phyloP scores from a whole-genome alignment of 176 grass and related monocot genomes.

The Miscanthus lutarioriparius region DNA sequence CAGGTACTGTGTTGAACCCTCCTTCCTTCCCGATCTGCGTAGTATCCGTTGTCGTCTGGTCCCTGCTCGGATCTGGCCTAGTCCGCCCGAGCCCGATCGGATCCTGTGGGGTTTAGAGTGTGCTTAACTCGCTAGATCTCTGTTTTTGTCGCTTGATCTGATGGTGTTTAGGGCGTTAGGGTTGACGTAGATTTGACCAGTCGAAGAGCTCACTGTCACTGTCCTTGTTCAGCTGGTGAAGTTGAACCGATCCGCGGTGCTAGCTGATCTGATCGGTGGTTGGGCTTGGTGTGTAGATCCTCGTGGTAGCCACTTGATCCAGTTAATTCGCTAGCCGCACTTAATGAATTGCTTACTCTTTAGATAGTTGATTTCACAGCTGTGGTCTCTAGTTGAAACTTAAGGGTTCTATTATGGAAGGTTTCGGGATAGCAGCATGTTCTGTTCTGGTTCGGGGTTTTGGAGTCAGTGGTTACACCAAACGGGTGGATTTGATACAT shows the following conservation, averaged over 20 bases:
- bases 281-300: slow-evolving; percentile 26
- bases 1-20: slow-evolving; percentile 53
- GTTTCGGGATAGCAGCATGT: not conserved
- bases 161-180: not conserved
- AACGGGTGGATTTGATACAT: not conserved
- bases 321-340: not conserved
- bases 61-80: slow-evolving; percentile 32
- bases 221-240: not conserved
- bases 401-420: not conserved
- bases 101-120: slow-evolving; percentile 3
- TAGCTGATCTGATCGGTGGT: not conserved
- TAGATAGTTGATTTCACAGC: not conserved
- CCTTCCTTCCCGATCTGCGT: slow-evolving; percentile 13
- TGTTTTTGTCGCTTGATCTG: not conserved
- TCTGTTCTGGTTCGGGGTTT: not conserved
- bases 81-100: not conserved
- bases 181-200: not conserved
- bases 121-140: slow-evolving; percentile 23
- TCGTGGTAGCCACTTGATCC: not conserved
- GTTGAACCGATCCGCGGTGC: not conserved
- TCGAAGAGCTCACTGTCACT: slow-evolving; percentile 42
- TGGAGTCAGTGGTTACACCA: not conserved
- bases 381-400: not conserved
- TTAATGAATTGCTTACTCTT: not conserved
- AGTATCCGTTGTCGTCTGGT: not conserved